Evolutionary conservation across 371 early-diverging fungal species (phyloP), one percentile per base, ranked within the genome.

Genomic region (Capniomyces stellatus): DNA sequence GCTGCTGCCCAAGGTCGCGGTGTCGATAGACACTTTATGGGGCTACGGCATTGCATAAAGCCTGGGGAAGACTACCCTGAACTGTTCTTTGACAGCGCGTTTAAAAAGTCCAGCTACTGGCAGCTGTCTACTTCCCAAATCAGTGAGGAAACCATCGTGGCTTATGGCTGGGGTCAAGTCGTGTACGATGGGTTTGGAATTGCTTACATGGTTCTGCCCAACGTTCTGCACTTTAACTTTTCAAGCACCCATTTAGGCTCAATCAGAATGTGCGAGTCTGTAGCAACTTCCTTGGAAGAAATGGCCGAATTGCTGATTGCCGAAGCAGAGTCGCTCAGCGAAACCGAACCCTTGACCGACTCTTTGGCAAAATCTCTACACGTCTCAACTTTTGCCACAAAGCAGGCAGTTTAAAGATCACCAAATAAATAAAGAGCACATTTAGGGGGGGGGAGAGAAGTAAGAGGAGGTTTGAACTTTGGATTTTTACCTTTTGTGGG

Each of bases 161-260:
- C 84, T 1, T 91, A 88, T 64, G 92, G 92, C 3, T 91, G 88
- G 81, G 92, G 91, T 23, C 85, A 88, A 56, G 86, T 85, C 41
- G 89, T 90, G 0, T 75, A 84, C n/a, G 82, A 89, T 64, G 92
- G 92, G 3, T 91, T 81, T 67, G 89, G 88, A 50, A 69, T 85
- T 56, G 89, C 91, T 13, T 91, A 91, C 70, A 84, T 86, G 73
- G 81, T 89, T 60, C 85, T 86, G 57, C 75, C 82, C 48, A 44
- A 62, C 23, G 48, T 51, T 24, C 56, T 69, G 51, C 59, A 68
- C 58, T 69, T 69, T 43, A 67, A 62, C 29, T 61, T 69, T 23
- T 60, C 61, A 22, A 69, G 70, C 52, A 60, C 61, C 53, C 30
- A 56, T 42, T 43, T 69, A 43, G 66, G 68, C 13, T 62, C 69